A percentile compares a stretch with the other conserved stretches of the same genome.
Conservation (phyloP, 2,329 filamentous ascomycete genomes). For the Ambrosiella cleistominuta region DNA sequence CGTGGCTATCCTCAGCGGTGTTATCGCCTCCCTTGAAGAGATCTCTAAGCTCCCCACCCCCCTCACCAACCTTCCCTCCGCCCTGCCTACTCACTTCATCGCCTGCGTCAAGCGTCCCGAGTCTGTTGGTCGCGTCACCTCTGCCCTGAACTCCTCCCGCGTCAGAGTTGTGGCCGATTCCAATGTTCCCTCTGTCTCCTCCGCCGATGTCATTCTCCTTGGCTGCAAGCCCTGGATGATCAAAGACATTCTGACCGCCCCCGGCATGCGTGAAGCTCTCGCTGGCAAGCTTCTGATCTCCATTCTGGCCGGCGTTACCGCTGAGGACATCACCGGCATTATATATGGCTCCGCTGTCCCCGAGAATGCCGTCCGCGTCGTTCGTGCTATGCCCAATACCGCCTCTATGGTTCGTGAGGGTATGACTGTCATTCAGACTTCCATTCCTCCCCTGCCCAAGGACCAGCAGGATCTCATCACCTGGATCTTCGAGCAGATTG, state of each 20-base stretch:
- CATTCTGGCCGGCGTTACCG: constrained; percentile 62
- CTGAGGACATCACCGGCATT: constrained; percentile 46
- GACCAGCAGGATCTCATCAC: constrained; percentile 41
- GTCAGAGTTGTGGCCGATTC: constrained; percentile 54
- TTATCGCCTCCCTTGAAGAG: constrained; percentile 50
- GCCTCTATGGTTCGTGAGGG: constrained; percentile 60
- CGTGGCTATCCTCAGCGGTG: constrained; percentile 64
- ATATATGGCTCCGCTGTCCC: constrained; percentile 38
- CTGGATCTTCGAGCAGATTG: constrained; percentile 63
- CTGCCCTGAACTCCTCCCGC: constrained; percentile 44
- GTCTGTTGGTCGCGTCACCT: constrained; percentile 50
- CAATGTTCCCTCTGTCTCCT: constrained; percentile 48
- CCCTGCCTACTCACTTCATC: constrained; percentile 58
- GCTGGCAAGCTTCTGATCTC: constrained; percentile 66
- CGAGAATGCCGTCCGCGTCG: constrained; percentile 38
- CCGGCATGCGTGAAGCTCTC: constrained; percentile 55
- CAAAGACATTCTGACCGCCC: constrained; percentile 44
- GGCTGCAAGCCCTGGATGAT: constrained; percentile 69
- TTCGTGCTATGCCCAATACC: constrained; percentile 74
- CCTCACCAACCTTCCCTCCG: constrained; percentile 27
- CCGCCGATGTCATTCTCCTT: constrained; percentile 58
- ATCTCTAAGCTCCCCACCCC: constrained; percentile 29
- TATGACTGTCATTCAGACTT: constrained; percentile 63
- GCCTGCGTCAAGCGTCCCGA: constrained; percentile 60
- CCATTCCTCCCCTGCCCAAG: constrained; percentile 37